Evolutionary conservation across 352 stramenopile species (phyloP), one percentile per base, ranked within the genome.

Genomic region (Phytophthora uliginosa): DNA sequence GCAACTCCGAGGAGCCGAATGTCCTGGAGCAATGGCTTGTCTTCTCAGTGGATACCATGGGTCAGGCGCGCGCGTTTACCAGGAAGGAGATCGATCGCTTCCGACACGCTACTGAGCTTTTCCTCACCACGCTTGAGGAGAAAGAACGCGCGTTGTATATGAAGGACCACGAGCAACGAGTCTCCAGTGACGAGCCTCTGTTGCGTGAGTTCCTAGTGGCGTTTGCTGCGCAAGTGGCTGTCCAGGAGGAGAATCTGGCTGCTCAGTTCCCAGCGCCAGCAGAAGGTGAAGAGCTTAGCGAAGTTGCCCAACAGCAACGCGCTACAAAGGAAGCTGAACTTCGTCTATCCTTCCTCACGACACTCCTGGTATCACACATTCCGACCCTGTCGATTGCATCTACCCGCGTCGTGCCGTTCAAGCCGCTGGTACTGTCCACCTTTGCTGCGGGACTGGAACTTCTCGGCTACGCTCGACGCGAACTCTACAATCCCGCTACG

Each of bases 21-120:
- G 83, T 86, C 26, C 82, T 91, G 59, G 88, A 94, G 18, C 86
- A 92, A 24, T 95, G 83, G 85, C 61, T 95, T 17, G 79, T 94
- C 6, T 76, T 96, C 13, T 87, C 88, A 1, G 70, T 79, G 4
- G 89, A 96, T 63, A 94, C 88, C 15, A 90, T 95, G 72, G 84
- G 88, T 8, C 88, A 94, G 59, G 89, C 88, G 34, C 74, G 86
- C 0, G 54, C 82, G 7, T 95, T 96, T 63, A 87, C 83, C 17
- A 63, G 71, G 50, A 61, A 66, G 18, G 76, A 94, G 65, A 81
- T 94, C 18, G 85, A 91, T 9, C 70, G 76, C 9, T 94, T 95
- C 63, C 76, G 87, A 51, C 88, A 88, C 31, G 61, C 76, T n/a
- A 85, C 79, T 0, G 67, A 79, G 7, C 34, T 86, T 0, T 89